phyloP scores from a whole-genome alignment of 2,329 filamentous ascomycete genomes.

The Nigrospora osmanthi region DNA sequence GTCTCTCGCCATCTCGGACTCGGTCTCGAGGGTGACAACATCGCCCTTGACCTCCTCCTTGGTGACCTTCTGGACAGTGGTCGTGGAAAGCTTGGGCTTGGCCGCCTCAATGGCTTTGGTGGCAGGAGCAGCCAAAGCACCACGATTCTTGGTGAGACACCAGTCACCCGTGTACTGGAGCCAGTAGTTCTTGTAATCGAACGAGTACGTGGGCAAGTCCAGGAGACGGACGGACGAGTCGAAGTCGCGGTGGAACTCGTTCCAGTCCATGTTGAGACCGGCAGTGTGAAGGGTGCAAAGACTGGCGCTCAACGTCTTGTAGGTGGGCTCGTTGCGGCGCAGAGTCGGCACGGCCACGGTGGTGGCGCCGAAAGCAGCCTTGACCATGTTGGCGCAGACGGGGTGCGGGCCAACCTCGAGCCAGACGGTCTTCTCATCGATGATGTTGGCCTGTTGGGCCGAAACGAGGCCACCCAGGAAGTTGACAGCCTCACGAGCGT shows the following conservation, averaged over 20 bases:
- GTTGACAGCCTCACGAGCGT: constrained; percentile 62
- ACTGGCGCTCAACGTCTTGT: constrained; percentile 53
- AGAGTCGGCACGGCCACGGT: constrained; percentile 52
- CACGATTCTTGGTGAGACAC: constrained; percentile 60
- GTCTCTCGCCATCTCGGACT: constrained; percentile 57
- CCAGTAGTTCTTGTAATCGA: constrained; percentile 67
- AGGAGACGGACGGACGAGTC: constrained; percentile 49
- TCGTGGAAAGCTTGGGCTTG: constrained; percentile 53
- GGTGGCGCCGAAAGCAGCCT: constrained; percentile 48
- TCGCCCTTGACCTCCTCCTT: constrained; percentile 55
- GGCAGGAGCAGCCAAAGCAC: constrained; percentile 33
- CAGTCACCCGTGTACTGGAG: constrained; percentile 54
- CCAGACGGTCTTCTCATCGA: constrained; percentile 61
- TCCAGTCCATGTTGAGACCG: constrained; percentile 56
- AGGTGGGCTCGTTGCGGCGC: constrained; percentile 53
- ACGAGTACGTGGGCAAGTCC: constrained; percentile 60
- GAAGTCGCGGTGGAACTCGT: constrained; percentile 58
- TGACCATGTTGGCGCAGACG: constrained; percentile 61
- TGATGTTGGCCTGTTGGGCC: constrained; percentile 48
- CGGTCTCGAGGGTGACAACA: constrained; percentile 51
- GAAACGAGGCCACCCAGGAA: constrained; percentile 55
- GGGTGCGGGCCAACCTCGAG: constrained; percentile 71
- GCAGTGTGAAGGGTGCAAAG: constrained; percentile 49
- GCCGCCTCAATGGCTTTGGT: constrained; percentile 18
- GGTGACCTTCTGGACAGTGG: constrained; percentile 56